Percentiles rank a stretch among this genome's conserved stretches.
Evolutionary conservation across 257 asterid species (phyloP).

Genomic region (Solanum chiquidenum): DNA sequence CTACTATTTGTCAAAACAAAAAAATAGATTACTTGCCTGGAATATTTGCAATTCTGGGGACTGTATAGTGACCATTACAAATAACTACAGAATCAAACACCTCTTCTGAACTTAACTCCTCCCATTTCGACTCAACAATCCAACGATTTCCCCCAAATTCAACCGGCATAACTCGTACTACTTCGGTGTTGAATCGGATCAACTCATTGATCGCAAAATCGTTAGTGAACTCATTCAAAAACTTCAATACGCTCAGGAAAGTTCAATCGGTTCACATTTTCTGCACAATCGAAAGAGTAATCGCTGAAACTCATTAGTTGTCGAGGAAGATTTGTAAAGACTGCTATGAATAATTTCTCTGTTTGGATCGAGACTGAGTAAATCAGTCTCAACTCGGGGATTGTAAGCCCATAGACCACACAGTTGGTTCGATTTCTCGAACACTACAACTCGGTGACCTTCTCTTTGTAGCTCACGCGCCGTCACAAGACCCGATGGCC

Average conservation of each 20-base stretch:
- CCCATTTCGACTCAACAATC: conserved; percentile 27
- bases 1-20: too few relatives aligned
- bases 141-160: conserved; percentile 10
- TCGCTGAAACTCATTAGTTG: conserved; percentile 7
- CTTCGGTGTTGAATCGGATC: conserved; percentile 33
- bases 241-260: conserved; percentile 46
- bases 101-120: conserved; percentile 4
- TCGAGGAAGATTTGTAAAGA: neutral
- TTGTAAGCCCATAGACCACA: conserved; percentile 60
- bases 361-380: conserved; percentile 33
- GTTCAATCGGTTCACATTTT: neutral
- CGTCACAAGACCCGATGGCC: conserved; percentile 24
- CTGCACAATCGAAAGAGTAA: neutral
- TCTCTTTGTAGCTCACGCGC: conserved; percentile 31
- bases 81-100: conserved; percentile 24
- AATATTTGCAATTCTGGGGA: conserved; percentile 9
- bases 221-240: conserved; percentile 29
- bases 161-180: conserved; percentile 30
- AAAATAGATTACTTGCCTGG: conserved; percentile 8
- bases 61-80: conserved; percentile 21
- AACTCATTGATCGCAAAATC: conserved; percentile 27
- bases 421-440: conserved; percentile 27
- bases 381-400: conserved; percentile 39
- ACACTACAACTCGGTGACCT: conserved; percentile 20
- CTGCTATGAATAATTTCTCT: neutral